phyloP scores from a whole-genome alignment of 768 basidiomycete genomes.

The Rhodosporidiobolus odoratus region DNA sequence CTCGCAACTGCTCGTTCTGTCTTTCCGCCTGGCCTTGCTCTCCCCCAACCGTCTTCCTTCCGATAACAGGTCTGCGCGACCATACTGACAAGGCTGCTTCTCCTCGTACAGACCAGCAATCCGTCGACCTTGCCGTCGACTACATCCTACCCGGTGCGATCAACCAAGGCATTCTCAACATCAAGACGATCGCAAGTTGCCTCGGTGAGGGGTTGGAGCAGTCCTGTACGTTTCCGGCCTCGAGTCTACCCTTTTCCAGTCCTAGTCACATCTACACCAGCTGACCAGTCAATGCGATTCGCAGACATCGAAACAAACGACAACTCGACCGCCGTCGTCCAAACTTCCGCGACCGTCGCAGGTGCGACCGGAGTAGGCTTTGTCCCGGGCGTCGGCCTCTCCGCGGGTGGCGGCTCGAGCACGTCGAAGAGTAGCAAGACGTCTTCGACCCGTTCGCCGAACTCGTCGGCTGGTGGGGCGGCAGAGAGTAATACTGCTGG shows the following conservation, averaged over 20 bases:
- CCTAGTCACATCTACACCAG: background rate
- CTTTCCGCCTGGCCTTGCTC: too few species aligned
- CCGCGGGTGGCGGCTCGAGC: background rate
- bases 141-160: slow-evolving; percentile 79
- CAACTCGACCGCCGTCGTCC: slow-evolving; percentile 1
- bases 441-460: background rate
- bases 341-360: slow-evolving; percentile 17
- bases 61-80: too few species aligned
- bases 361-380: slow-evolving; percentile 32
- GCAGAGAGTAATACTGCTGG: background rate
- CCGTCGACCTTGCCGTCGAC: slow-evolving; percentile 76
- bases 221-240: slow-evolving; percentile 50
- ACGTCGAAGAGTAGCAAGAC: background rate
- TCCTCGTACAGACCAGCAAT: too few species aligned
- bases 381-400: slow-evolving; percentile 1
- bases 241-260: background rate
- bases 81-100: slow-evolving; percentile 61
- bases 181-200: slow-evolving; percentile 68
- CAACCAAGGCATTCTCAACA: slow-evolving; percentile 60
- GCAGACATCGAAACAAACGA: slow-evolving; percentile 34
- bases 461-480: background rate
- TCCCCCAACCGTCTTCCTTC: background rate
- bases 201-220: slow-evolving; percentile 57
- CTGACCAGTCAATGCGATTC: background rate
- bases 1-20: too few species aligned